A percentile compares a stretch with the other conserved stretches of the same genome.
These are phyloP conservation scores for Pueraria montana DNA, from an alignment of 306 rosid genomes.

Conservation along the genomic window DNA sequence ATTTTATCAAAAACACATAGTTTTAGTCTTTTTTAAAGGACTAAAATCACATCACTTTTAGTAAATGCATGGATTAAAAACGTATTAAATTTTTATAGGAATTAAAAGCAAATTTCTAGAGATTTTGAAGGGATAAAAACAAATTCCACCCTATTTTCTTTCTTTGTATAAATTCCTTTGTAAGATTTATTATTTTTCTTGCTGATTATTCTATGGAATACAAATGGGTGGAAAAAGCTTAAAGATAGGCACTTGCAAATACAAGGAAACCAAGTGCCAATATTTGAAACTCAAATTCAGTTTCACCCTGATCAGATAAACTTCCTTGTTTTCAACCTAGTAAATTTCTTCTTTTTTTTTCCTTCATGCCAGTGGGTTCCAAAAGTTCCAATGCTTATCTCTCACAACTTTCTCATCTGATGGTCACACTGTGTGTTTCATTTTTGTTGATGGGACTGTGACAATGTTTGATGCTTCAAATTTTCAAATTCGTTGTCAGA, in stretches of 20 bases:
- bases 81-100: no score
- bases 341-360: not conserved
- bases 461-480: conserved; percentile 44
- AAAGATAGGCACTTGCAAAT: conserved; percentile 39
- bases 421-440: conserved; percentile 47
- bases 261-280: not conserved
- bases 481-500: conserved; percentile 36
- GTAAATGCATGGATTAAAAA: no score
- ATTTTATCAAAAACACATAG: no score
- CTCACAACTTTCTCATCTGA: conserved; percentile 56
- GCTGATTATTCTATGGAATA: conserved; percentile 50
- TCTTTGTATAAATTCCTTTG: not conserved
- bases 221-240: conserved; percentile 37
- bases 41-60: no score
- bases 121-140: no score
- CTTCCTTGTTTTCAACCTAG: conserved; percentile 36
- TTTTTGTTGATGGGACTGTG: conserved; percentile 49
- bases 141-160: not conserved
- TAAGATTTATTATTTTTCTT: not conserved
- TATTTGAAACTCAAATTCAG: conserved; percentile 45
- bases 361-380: conserved; percentile 51
- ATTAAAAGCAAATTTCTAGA: no score
- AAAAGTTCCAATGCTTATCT: conserved; percentile 20
- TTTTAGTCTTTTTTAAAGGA: no score
- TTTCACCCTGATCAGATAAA: conserved; percentile 43